Evolutionary conservation across 1,284 basidiomycete genomes (phyloP).

Genomic region (Tilletia caries): DNA sequence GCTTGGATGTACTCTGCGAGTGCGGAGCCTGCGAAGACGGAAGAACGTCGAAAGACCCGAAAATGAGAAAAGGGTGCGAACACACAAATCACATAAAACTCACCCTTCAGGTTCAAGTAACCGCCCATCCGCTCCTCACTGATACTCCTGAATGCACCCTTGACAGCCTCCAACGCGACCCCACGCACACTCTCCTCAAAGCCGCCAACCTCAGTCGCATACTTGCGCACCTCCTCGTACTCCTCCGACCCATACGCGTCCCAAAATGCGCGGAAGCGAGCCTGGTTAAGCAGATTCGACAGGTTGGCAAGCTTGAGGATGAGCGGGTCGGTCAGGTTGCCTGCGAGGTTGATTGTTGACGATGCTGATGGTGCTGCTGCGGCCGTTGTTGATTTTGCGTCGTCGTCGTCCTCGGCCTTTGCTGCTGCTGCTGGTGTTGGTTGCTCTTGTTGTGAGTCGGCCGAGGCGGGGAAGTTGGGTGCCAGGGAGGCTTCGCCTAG

Average conservation of each 20-base stretch:
- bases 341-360: conserved; percentile 56
- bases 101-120: conserved; percentile 71
- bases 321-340: conserved; percentile 56
- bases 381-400: conserved; percentile 21
- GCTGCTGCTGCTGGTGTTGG: conserved; percentile 12
- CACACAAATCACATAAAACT: conserved; percentile 21
- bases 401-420: conserved; percentile 20
- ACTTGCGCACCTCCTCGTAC: conserved; percentile 73
- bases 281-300: conserved; percentile 74
- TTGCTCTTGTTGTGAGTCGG: not conserved
- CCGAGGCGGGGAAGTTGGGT: conserved; percentile 12
- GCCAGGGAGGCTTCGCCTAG: conserved; percentile 64
- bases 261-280: conserved; percentile 90
- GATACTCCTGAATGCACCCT: conserved; percentile 74
- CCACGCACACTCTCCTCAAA: conserved; percentile 76
- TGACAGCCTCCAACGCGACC: conserved; percentile 72
- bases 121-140: conserved; percentile 66
- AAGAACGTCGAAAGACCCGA: too few species aligned
- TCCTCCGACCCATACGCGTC: conserved; percentile 56
- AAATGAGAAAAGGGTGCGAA: conserved; percentile 7
- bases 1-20: conserved; percentile 65
- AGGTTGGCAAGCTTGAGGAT: conserved; percentile 73
- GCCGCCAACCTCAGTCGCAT: conserved; percentile 73
- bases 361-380: conserved; percentile 13
- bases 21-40: conserved; percentile 57